Conservation (phyloP, 805 yeast species). For the Candida maris region DNA sequence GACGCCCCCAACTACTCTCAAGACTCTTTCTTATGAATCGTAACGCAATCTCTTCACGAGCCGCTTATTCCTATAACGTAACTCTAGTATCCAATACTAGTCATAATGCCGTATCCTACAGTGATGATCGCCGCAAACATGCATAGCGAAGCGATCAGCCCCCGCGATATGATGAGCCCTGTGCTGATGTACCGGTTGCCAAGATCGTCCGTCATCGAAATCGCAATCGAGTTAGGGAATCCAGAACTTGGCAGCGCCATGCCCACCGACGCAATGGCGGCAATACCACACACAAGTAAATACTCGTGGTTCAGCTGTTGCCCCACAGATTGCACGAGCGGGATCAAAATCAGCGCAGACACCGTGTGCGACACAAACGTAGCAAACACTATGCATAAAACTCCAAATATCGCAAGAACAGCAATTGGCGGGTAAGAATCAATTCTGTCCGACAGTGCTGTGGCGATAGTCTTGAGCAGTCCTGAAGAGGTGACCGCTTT, state of each 20-base stretch:
- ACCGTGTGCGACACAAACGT: conserved; percentile 55
- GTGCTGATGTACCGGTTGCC: conserved; percentile 50
- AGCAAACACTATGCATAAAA: conserved; percentile 47
- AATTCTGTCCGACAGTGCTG: conserved; percentile 40
- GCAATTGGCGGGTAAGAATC: conserved; percentile 41
- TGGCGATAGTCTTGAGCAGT: conserved; percentile 43
- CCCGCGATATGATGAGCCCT: conserved; percentile 47
- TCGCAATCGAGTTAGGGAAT: conserved; percentile 55
- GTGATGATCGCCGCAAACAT: conserved; percentile 43
- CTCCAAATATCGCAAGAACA: conserved; percentile 45
- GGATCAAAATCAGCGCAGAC: conserved; percentile 50
- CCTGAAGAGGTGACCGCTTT: conserved; percentile 50
- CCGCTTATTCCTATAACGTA: no score
- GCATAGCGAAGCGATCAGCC: conserved; percentile 47
- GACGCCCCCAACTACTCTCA: no score
- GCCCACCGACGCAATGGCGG: conserved; percentile 50
- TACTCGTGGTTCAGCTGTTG: conserved; percentile 43
- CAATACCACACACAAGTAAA: conserved; percentile 46
- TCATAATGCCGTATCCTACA: conserved; percentile 48
- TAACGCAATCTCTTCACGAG: no score
- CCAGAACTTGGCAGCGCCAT: conserved; percentile 57
- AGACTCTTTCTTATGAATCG: no score
- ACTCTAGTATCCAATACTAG: conserved; percentile 22
- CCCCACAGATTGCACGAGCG: conserved; percentile 49
- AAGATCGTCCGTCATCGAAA: conserved; percentile 51